Base-by-base conservation (phyloP, 176 grass and related monocot genomes). In the Rhynchospora breviuscula region DNA sequence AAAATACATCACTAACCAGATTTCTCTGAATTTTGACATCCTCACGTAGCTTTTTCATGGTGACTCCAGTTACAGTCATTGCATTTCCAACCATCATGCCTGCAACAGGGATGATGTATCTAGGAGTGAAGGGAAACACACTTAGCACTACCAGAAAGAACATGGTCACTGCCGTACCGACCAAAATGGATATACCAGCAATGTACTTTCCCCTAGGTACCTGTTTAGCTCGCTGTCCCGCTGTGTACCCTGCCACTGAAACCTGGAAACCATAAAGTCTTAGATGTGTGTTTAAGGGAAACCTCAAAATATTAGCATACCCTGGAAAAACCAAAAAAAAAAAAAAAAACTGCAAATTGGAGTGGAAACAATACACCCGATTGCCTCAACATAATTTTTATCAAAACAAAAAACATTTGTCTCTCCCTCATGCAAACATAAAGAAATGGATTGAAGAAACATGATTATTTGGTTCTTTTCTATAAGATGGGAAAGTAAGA, bases 61-160 rank as follows among this genome's bases (percentile, higher is more conserved):
- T 83, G 22, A 97, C 94, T n/a, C 91, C 89, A n/a, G 88, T 92
- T 48, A 95, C 90, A 19, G 90, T 95, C 90, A 90, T 94, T 47
- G 90, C 86, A 79, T 93, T 97, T n/a, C 84, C 87, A 56, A 94
- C 90, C 90, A 92, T 92, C 93, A 92, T 94, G 40, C 90, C 88
- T 6, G 90, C 90, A 63, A 95, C 90, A 18, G 90, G 88, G 85
- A 95, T 95, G 67, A 90, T 92, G 66, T 92, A 95, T 0, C 90
- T 67, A 0, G 87, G 89, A n/a, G 91, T 93, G 80, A 93, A 91
- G 40, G 85, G 85, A 86, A 97, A 97, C 0, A 97, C 89, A 64
- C 51, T 59, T 67, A 40, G 35, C 3, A 40, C 35, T 3, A 95
- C 83, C 66, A 95, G 90, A 47, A 92, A 52, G 83, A 84, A 71